phyloP scores from a whole-genome alignment of 768 basidiomycete genomes.

The Podaxis sp. region DNA sequence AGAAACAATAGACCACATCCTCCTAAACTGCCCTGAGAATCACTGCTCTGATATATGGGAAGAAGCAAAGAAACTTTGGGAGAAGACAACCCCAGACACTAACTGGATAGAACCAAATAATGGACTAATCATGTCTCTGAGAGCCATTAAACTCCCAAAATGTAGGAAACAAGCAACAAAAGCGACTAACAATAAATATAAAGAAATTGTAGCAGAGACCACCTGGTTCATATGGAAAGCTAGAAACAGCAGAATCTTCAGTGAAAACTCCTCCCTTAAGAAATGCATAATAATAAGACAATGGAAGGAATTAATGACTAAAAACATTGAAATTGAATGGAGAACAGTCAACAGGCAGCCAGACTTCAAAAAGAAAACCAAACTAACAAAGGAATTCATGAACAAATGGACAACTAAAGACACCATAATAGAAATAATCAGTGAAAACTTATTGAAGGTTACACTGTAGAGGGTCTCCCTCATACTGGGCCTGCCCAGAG shows the following conservation, averaged over 20 bases:
- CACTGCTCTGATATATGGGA: slow-evolving; percentile 6
- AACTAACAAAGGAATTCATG: background rate
- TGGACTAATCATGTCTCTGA: background rate
- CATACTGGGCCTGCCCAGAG: background rate
- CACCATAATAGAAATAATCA: background rate
- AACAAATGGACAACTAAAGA: background rate
- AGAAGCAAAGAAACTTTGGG: slow-evolving; percentile 14
- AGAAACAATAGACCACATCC: slow-evolving; percentile 21
- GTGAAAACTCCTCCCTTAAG: background rate
- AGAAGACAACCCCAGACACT: background rate
- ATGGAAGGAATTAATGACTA: background rate
- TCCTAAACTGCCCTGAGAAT: slow-evolving; percentile 12
- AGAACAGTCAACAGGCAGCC: background rate
- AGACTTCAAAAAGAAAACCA: background rate
- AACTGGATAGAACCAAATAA: background rate
- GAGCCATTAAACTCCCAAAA: background rate
- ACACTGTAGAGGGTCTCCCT: background rate
- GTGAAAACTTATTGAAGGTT: background rate
- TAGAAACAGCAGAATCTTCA: background rate
- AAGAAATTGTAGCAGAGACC: slow-evolving; percentile 9
- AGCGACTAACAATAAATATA: background rate
- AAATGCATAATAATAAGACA: background rate
- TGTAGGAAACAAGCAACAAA: background rate
- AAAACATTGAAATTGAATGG: background rate
- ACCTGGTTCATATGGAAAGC: slow-evolving; percentile 8